Conservation (phyloP, 2,329 filamentous ascomycete genomes). For the Purpureocillium takamizusanense region DNA sequence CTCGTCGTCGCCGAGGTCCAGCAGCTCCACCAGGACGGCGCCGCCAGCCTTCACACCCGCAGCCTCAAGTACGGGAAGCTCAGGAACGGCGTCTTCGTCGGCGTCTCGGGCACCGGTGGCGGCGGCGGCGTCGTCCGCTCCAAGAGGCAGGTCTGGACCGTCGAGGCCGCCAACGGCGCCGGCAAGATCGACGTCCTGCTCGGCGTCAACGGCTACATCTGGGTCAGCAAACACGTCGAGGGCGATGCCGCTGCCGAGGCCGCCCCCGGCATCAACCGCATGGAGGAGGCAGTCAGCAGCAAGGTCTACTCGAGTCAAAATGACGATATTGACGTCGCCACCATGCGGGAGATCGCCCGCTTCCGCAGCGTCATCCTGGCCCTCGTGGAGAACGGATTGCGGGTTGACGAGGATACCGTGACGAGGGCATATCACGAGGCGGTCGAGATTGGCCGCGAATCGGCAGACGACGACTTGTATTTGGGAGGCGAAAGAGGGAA, state of each 20-base stretch:
- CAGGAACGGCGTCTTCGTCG: constrained; percentile 82
- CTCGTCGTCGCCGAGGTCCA: constrained; percentile 93
- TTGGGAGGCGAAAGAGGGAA: constrained; percentile 49
- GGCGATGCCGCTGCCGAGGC: constrained; percentile 39
- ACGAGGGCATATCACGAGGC: constrained; percentile 74
- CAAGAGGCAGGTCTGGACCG: constrained; percentile 79
- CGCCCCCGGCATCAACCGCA: constrained; percentile 61
- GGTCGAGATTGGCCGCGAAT: constrained; percentile 61
- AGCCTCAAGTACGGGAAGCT: constrained; percentile 91
- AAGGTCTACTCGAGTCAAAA: constrained; percentile 95
- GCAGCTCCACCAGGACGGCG: constrained; percentile 75
- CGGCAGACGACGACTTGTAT: constrained; percentile 50
- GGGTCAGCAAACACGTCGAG: constrained; percentile 79
- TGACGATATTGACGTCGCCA: constrained; percentile 67
- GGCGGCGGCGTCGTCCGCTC: constrained; percentile 79
- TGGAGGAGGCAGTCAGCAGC: constrained; percentile 79
- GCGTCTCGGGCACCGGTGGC: constrained; percentile 73
- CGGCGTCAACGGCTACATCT: constrained; percentile 95
- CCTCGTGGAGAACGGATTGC: constrained; percentile 70
- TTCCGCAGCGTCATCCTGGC: constrained; percentile 74
- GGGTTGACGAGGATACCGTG: constrained; percentile 86
- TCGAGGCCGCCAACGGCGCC: constrained; percentile 47
- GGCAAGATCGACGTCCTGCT: constrained; percentile 75
- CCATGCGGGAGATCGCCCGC: constrained; percentile 80
- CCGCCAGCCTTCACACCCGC: constrained; percentile 80